Conservation (phyloP, 2,329 filamentous ascomycete species). For the Escovopsis sp. region DNA sequence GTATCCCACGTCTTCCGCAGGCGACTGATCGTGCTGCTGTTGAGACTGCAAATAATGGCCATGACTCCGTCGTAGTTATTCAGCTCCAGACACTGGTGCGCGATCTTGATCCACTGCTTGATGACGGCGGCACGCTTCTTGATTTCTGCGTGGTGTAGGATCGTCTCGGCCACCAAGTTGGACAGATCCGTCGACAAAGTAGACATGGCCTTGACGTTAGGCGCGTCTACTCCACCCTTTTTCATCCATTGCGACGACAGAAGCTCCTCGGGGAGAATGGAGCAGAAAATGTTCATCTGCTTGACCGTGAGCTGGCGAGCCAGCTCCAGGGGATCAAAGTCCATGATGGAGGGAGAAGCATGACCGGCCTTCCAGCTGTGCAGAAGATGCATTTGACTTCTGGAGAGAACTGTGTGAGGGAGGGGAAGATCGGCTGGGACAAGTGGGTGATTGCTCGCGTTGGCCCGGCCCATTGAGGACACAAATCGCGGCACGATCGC, state of each 20-base stretch:
- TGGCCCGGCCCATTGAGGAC: conserved; percentile 79
- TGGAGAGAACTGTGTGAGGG: conserved; percentile 55
- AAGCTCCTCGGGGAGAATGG: conserved; percentile 82
- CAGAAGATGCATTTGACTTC: conserved; percentile 59
- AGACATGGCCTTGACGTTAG: conserved; percentile 90
- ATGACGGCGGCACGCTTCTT: conserved; percentile 84
- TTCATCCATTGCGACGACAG: conserved; percentile 91
- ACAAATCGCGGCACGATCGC: conserved; percentile 69
- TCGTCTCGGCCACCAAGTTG: conserved; percentile 84
- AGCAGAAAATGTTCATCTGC: conserved; percentile 81
- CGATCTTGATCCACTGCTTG: conserved; percentile 98
- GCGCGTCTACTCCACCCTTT: conserved; percentile 60
- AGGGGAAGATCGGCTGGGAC: conserved; percentile 56
- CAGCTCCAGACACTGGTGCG: conserved; percentile 68
- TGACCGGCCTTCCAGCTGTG: conserved; percentile 60
- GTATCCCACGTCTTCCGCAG: conserved; percentile 85
- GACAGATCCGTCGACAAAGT: conserved; percentile 82
- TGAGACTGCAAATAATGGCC: conserved; percentile 90
- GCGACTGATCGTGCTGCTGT: conserved; percentile 78
- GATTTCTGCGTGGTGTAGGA: conserved; percentile 72
- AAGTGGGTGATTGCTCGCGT: conserved; percentile 55
- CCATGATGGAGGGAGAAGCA: conserved; percentile 57
- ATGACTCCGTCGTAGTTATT: conserved; percentile 95
- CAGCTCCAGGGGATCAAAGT: conserved; percentile 83
- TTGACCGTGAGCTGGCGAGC: conserved; percentile 87